Evolutionary conservation across 2,329 filamentous ascomycete species (phyloP).

Genomic region (Exophiala viscosa): DNA sequence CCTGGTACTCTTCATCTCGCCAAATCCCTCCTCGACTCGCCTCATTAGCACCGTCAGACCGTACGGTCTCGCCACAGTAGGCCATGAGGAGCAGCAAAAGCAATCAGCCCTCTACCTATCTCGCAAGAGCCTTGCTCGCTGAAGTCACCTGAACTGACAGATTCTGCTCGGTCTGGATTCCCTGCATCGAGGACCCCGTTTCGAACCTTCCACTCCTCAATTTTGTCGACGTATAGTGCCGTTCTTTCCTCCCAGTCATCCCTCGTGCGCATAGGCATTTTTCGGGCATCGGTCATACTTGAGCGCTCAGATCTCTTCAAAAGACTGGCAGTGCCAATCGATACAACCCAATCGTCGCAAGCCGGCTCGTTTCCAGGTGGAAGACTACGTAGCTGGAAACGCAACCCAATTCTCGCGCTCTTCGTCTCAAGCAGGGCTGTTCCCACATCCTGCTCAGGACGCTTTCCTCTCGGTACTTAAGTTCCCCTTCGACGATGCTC

Average conservation of each 20-base stretch:
- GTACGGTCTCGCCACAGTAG: constrained; percentile 17
- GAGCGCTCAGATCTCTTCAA: neutral
- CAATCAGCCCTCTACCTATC: constrained; percentile 17
- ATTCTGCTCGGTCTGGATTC: constrained; percentile 17
- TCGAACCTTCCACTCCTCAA: constrained; percentile 11
- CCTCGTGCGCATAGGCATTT: neutral
- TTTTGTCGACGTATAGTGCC: constrained; percentile 6
- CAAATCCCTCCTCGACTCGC: neutral
- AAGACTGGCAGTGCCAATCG: no score
- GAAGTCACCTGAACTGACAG: constrained; percentile 23
- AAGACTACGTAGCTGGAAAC: no score
- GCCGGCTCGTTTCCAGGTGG: no score
- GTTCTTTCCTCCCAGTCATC: constrained; percentile 4
- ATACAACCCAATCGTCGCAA: no score
- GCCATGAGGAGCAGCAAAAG: constrained; percentile 26
- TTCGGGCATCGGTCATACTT: neutral
- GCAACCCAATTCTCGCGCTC: no score
- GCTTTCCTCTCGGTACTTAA: neutral
- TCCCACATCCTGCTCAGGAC: no score
- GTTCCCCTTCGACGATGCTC: neutral
- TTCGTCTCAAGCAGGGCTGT: no score
- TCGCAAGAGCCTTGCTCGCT: constrained; percentile 13
- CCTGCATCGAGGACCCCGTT: constrained; percentile 19
- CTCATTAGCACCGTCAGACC: neutral
- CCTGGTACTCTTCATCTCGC: neutral